Evolutionary conservation across 805 yeast species (phyloP).

Genomic region (Ogataea wickerhamii): DNA sequence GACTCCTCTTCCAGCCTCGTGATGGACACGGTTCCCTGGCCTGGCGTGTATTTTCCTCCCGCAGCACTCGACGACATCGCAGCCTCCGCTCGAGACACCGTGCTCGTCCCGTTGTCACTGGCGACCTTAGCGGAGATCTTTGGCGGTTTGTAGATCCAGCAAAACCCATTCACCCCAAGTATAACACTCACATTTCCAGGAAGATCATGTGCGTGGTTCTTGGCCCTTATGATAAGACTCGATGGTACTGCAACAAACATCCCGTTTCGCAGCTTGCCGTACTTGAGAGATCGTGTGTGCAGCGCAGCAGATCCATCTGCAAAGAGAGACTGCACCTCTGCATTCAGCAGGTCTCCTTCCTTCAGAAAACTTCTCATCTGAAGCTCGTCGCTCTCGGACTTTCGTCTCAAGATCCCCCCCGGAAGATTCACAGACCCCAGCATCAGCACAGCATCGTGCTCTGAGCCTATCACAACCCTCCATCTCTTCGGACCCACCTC

Average conservation of each 20-base stretch:
- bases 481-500: slow-evolving; percentile 93
- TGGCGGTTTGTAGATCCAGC: slow-evolving; percentile 82
- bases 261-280: slow-evolving; percentile 94
- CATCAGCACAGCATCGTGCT: slow-evolving; percentile 87
- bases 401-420: slow-evolving; percentile 92
- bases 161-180: slow-evolving; percentile 90
- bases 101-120: slow-evolving; percentile 13
- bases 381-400: slow-evolving; percentile 90
- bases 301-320: slow-evolving; percentile 89
- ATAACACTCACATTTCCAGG: slow-evolving; percentile 93
- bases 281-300: slow-evolving; percentile 92
- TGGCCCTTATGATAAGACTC: slow-evolving; percentile 76
- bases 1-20: slow-evolving; percentile 84
- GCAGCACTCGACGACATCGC: slow-evolving; percentile 31
- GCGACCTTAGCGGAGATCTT: slow-evolving; percentile 19
- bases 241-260: slow-evolving; percentile 77
- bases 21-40: slow-evolving; percentile 61
- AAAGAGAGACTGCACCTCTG: slow-evolving; percentile 89
- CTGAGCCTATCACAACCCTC: slow-evolving; percentile 97
- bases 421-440: slow-evolving; percentile 95
- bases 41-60: slow-evolving; percentile 43
- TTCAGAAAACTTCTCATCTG: slow-evolving; percentile 93
- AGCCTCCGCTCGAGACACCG: slow-evolving; percentile 36
- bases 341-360: slow-evolving; percentile 93
- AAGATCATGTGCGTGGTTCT: slow-evolving; percentile 81